phyloP scores from a whole-genome alignment of 2,329 filamentous ascomycete species.

The Aureobasidium sp. region DNA sequence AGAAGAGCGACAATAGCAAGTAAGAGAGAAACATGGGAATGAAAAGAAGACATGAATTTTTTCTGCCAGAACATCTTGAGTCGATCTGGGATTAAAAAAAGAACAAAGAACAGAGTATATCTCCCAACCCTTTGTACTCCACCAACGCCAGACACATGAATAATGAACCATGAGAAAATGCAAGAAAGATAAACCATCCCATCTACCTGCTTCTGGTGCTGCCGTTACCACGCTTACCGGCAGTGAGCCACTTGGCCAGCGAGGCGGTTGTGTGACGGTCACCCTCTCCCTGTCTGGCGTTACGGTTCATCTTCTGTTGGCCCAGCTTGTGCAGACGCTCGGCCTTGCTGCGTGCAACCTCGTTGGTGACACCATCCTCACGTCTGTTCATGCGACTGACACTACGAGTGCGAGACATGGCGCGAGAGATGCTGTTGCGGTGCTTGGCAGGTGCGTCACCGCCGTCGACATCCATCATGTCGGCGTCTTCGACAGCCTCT shows the following conservation, averaged over 20 bases:
- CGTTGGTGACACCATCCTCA: slow-evolving; percentile 67
- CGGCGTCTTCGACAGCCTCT: slow-evolving; percentile 49
- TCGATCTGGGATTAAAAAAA: background rate
- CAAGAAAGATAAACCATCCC: background rate
- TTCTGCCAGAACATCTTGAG: slow-evolving; percentile 3
- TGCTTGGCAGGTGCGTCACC: slow-evolving; percentile 21
- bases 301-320: slow-evolving; percentile 98
- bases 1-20: too few species aligned
- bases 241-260: slow-evolving; percentile 82
- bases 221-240: slow-evolving; percentile 88
- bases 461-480: slow-evolving; percentile 62
- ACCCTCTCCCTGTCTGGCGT: slow-evolving; percentile 92
- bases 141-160: slow-evolving; percentile 13
- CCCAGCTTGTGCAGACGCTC: slow-evolving; percentile 79
- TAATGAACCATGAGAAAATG: slow-evolving; percentile 1
- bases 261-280: slow-evolving; percentile 80
- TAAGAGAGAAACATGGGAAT: background rate
- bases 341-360: slow-evolving; percentile 61
- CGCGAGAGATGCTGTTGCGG: slow-evolving; percentile 37
- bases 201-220: slow-evolving; percentile 57
- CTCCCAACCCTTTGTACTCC: slow-evolving; percentile 4
- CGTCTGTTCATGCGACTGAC: slow-evolving; percentile 58
- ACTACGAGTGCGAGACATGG: slow-evolving; percentile 62
- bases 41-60: background rate
- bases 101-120: background rate